These are phyloP conservation scores for Diplogelasinospora grovesii DNA, from an alignment of 495 filamentous ascomycete genomes.

Conservation along the genomic window DNA sequence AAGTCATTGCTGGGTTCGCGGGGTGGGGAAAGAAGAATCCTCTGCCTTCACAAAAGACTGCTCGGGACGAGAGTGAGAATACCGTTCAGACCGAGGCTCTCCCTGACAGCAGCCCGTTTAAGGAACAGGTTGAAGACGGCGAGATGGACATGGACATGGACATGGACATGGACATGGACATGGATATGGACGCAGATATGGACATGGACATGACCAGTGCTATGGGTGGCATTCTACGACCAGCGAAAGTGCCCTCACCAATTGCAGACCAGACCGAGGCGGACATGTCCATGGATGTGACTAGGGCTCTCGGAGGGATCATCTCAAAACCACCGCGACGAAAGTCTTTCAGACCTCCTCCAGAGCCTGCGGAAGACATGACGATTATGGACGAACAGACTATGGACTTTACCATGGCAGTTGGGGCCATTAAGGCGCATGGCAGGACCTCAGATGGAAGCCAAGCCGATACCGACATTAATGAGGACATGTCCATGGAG, in stretches of 20 bases:
- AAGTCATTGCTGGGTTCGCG: constrained; percentile 61
- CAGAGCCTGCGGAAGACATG: constrained; percentile 12
- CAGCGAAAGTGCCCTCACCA: constrained; percentile 15
- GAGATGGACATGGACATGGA: constrained; percentile 30
- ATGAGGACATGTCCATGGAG: constrained; percentile 78
- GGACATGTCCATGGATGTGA: constrained; percentile 82
- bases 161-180: constrained; percentile 35
- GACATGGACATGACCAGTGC: constrained; percentile 52
- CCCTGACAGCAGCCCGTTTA: constrained; percentile 7
- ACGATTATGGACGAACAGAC: constrained; percentile 50
- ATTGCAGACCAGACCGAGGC: constrained; percentile 49
- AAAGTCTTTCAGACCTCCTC: constrained; percentile 15
- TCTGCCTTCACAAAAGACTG: constrained; percentile 7
- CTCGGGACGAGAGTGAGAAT: constrained; percentile 4
- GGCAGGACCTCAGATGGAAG: constrained; percentile 16
- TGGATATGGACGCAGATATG: constrained; percentile 47
- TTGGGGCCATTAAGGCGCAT: constrained; percentile 58
- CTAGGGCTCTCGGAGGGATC: constrained; percentile 75
- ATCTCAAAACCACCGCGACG: constrained; percentile 39
- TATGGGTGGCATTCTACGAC: constrained; percentile 50
- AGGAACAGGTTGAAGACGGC: constrained; percentile 21
- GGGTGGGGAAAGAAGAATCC: constrained; percentile 38
- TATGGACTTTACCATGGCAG: constrained; percentile 71
- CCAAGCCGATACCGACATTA: constrained; percentile 27
- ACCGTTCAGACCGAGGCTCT: constrained; percentile 5